Percentiles rank a stretch among this genome's conserved stretches.
phyloP scores from a whole-genome alignment of 305 asterid genomes.

The Petunia hybrid region DNA sequence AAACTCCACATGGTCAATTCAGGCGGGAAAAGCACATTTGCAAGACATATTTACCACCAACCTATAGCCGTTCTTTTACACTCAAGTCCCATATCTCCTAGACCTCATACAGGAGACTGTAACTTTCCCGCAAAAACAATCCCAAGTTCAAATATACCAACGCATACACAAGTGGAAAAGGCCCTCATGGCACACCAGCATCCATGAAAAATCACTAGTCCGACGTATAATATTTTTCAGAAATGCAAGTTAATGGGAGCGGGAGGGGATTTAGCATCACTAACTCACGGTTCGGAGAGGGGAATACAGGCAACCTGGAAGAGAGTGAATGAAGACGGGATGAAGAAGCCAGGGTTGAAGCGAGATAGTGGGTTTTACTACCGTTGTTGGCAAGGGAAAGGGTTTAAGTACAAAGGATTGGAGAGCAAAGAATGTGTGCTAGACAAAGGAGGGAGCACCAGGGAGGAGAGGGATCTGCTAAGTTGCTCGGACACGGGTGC shows the following conservation, averaged over 20 bases:
- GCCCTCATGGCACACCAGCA: background rate
- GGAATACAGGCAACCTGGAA: background rate
- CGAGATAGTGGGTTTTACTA: background rate
- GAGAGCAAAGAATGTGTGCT: slow-evolving; percentile 2
- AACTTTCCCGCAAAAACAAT: background rate
- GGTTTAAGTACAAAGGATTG: background rate
- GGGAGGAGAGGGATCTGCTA: background rate
- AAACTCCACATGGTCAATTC: background rate
- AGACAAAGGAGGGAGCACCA: background rate
- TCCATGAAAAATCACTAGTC: slow-evolving; percentile 9
- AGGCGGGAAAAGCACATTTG: background rate
- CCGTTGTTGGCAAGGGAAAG: background rate
- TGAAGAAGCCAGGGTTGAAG: background rate
- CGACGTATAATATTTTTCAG: background rate
- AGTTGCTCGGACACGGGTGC: too few species aligned
- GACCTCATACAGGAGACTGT: too few species aligned
- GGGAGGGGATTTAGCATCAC: slow-evolving; percentile 2
- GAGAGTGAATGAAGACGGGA: background rate
- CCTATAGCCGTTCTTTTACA: too few species aligned
- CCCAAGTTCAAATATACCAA: background rate
- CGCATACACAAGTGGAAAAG: background rate
- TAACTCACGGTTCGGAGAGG: background rate
- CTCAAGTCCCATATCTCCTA: too few species aligned
- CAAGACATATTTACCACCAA: background rate
- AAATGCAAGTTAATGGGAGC: slow-evolving; percentile 3